These are phyloP conservation scores for Drosera spatulata DNA, from an alignment of 179 eudicot species.

Conservation along the genomic window DNA sequence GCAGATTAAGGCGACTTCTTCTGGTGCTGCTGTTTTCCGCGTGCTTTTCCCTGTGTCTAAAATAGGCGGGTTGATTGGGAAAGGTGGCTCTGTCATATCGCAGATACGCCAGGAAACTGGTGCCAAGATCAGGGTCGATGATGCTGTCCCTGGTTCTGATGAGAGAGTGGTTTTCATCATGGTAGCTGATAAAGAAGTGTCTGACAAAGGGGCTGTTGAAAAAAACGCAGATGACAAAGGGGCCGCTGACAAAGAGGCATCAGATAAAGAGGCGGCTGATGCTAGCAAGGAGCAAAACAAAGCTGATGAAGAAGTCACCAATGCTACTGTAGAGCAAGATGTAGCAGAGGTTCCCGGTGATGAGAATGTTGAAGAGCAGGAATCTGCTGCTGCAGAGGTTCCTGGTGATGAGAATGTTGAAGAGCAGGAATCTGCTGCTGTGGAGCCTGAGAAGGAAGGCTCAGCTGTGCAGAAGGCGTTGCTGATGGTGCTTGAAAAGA, in stretches of 20 bases:
- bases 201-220: too few species aligned
- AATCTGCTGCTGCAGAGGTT: conserved; percentile 20
- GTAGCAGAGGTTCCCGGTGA: conserved; percentile 6
- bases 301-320: conserved; percentile 14
- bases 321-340: conserved; percentile 11
- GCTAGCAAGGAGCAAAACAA: conserved; percentile 27
- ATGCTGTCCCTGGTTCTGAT: conserved; percentile 55
- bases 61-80: conserved; percentile 47
- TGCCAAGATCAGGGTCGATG: conserved; percentile 64
- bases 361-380: conserved; percentile 19
- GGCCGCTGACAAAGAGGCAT: conserved; percentile 21
- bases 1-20: conserved; percentile 20
- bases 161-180: conserved; percentile 56
- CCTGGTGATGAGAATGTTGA: conserved; percentile 12
- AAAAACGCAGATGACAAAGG: too few species aligned
- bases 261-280: conserved; percentile 1
- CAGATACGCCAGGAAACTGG: conserved; percentile 72
- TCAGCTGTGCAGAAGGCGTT: conserved; percentile 67
- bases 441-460: conserved; percentile 31
- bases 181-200: conserved; percentile 35
- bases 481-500: conserved; percentile 50
- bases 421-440: conserved; percentile 28
- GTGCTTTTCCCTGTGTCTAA: conserved; percentile 58
- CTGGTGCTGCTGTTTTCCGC: conserved; percentile 42
- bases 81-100: conserved; percentile 40